Percentiles rank a stretch among this genome's conserved stretches.
These are phyloP conservation scores for Candida khao-thaluensis DNA, from an alignment of 805 yeast species.

Conservation along the genomic window DNA sequence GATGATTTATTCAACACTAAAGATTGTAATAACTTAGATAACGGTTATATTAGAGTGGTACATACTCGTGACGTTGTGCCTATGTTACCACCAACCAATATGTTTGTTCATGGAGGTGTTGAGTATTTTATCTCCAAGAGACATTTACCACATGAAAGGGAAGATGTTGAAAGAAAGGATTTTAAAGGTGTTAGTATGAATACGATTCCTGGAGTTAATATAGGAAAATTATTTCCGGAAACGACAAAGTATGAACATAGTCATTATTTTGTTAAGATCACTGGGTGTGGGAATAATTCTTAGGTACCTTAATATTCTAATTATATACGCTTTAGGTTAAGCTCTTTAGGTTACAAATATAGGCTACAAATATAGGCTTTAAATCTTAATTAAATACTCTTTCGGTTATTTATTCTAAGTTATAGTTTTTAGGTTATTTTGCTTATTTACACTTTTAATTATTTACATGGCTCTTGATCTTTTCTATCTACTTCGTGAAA, in stretches of 20 bases:
- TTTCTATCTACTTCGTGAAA: too few relatives aligned
- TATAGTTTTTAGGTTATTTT: too few relatives aligned
- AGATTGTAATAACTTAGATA: constrained; percentile 25
- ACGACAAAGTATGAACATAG: constrained; percentile 29
- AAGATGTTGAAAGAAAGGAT: constrained; percentile 15
- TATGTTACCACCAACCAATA: constrained; percentile 51
- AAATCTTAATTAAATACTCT: too few relatives aligned
- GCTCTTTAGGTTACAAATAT: too few relatives aligned
- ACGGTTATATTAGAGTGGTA: constrained; percentile 53
- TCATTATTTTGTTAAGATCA: constrained; percentile 29
- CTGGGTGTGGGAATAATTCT: constrained; percentile 31
- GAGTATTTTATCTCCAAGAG: constrained; percentile 45
- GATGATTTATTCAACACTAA: constrained; percentile 48
- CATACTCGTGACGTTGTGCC: constrained; percentile 63
- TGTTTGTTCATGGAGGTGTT: constrained; percentile 48
- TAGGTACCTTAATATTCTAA: too few relatives aligned
- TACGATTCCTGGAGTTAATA: constrained; percentile 1
- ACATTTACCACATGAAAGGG: constrained; percentile 36
- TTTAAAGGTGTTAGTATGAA: neutral
- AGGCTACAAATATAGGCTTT: too few relatives aligned
- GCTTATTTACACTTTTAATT: too few relatives aligned
- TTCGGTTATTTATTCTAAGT: too few relatives aligned
- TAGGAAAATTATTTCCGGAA: constrained; percentile 20
- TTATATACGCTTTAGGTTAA: too few relatives aligned
- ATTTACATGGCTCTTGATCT: constrained; percentile 20